Conservation (phyloP, 495 filamentous ascomycete species). For the Geoglossum glabrum region DNA sequence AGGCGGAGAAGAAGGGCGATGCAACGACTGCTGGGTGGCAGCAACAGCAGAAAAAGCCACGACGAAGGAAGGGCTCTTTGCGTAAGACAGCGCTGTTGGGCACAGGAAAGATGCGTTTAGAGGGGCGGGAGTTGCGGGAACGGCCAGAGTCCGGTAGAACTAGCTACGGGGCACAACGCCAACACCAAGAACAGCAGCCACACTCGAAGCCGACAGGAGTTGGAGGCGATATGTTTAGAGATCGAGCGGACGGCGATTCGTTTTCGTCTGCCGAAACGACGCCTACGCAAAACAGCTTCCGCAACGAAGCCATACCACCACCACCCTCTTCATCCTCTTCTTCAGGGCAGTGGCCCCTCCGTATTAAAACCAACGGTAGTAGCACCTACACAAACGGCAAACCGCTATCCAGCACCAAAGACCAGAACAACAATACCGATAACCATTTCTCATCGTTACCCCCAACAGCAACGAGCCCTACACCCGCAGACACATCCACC, state of each 20-base stretch:
- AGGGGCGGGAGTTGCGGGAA: slow-evolving; percentile 7
- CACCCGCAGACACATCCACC: slow-evolving; percentile 43
- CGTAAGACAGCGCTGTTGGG: slow-evolving; percentile 64
- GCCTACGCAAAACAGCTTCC: background rate
- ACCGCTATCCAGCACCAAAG: too few species aligned
- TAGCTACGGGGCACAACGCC: slow-evolving; percentile 10
- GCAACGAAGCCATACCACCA: background rate
- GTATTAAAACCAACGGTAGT: background rate
- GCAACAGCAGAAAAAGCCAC: slow-evolving; percentile 33
- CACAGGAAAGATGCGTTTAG: slow-evolving; percentile 38
- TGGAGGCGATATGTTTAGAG: background rate
- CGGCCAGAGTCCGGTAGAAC: slow-evolving; percentile 10
- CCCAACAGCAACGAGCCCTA: slow-evolving; percentile 26
- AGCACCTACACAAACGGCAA: background rate
- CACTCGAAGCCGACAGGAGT: background rate
- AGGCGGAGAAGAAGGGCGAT: slow-evolving; percentile 26
- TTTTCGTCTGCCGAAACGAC: background rate
- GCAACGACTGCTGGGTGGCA: slow-evolving; percentile 35
- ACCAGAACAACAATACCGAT: background rate
- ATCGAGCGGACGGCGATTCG: background rate
- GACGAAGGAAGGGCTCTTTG: slow-evolving; percentile 43
- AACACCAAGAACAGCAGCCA: slow-evolving; percentile 10
- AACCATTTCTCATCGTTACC: background rate
- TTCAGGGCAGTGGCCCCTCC: background rate
- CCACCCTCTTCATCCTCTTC: too few species aligned